Evolutionary conservation across 2,329 filamentous ascomycete species (phyloP).

Genomic region (Aspergillus hortae): DNA sequence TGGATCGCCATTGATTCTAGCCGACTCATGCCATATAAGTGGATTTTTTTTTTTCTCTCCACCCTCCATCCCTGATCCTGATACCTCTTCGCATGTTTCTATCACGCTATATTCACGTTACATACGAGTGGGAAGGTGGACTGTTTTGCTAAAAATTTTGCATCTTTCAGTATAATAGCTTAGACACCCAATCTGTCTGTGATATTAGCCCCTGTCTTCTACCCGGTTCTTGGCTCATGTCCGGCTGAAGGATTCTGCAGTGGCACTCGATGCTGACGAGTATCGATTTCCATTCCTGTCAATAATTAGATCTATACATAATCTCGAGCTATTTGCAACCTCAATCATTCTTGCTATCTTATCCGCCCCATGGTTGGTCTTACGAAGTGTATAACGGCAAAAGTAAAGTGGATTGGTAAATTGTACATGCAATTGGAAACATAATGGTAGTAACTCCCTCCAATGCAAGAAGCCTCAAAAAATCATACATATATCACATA

Average conservation of each 20-base stretch:
- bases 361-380: neutral
- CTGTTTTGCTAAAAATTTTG: no score
- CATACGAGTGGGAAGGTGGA: neutral
- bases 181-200: neutral
- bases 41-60: neutral
- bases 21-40: neutral
- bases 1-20: neutral
- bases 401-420: no score
- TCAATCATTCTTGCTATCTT: neutral
- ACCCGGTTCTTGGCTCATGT: neutral
- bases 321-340: neutral
- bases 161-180: no score
- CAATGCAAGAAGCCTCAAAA: neutral
- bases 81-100: neutral
- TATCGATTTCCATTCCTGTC: neutral
- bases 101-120: neutral
- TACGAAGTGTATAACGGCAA: no score
- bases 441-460: no score
- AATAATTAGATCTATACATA: slow-evolving; percentile 1
- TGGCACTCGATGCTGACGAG: no score
- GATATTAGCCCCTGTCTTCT: neutral
- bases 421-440: no score
- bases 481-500: neutral
- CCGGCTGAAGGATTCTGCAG: no score
- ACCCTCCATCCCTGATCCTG: neutral